Evolutionary conservation across 106 monocot species (phyloP), one percentile per base, ranked within the genome.

Genomic region (Amphibolis antarctica): DNA sequence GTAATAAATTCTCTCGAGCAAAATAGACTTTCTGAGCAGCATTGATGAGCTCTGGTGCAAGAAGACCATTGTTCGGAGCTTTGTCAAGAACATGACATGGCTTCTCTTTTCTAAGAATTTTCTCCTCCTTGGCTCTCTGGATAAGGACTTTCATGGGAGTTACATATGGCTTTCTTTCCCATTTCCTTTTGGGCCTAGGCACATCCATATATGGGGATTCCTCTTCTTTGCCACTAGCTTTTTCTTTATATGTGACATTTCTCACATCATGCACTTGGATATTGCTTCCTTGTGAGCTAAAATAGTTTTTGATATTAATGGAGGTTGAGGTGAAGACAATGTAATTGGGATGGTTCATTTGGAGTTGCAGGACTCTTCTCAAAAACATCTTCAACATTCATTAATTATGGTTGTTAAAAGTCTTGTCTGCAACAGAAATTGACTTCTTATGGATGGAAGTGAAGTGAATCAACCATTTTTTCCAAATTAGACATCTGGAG

Each of bases 21-120:
- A 27, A 55, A 53, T 81, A 71, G 25, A 92, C 81, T 64, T 65
- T 66, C 55, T 68, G 71, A n/a, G 86, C 92, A 44, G 84, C 81
- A 11, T 66, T 72, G 66, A 81, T 55, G 42, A 84, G 81, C 30
- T 76, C 61, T 0, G 86, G 76, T 10, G 84, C 81, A 24, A 86
- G 77, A 59, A 92, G 83, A 20, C 86, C 86, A 75, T 92, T 86
- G 29, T 76, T 76, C n/a, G 86, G 92, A 22, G 92, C 60, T 25
- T 75, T 56, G 56, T 82, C 77, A 19, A 91, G 67, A 26, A 83
- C 23, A 10, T 72, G 69, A 57, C 86, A 85, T 9, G 83, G 78
- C 19, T 81, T 83, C 53, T 81, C 86, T 53, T 70, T 65, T 45
- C 79, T 73, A 2, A 46, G 54, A 69, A 36, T 60, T 53, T 70